These are phyloP conservation scores for Purshia tridentata DNA, from an alignment of 306 rosid species.

Conservation along the genomic window DNA sequence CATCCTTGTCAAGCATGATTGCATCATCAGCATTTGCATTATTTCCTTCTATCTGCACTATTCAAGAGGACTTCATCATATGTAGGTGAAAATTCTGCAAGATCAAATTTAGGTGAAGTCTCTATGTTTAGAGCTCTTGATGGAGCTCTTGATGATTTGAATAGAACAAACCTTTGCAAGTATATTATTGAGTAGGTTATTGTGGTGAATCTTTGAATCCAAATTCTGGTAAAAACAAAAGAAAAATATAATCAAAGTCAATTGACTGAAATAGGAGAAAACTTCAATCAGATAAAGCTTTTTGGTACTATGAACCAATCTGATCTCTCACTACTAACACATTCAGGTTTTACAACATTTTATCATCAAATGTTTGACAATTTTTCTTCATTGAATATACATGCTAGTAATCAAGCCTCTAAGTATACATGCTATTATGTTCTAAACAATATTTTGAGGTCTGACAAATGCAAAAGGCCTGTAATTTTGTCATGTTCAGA, in stretches of 20 bases:
- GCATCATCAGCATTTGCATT: conserved; percentile 83
- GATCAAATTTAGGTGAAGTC: not conserved
- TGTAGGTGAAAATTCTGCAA: conserved; percentile 13
- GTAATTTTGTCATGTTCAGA: not conserved
- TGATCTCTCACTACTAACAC: too few species aligned
- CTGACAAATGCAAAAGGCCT: not conserved
- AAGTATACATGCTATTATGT: too few species aligned
- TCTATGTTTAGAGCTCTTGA: too few species aligned
- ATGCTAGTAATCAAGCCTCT: too few species aligned
- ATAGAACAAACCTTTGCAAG: conserved; percentile 70
- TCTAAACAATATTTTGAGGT: too few species aligned
- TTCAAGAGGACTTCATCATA: conserved; percentile 19
- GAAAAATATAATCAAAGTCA: conserved; percentile 18
- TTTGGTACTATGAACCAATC: not conserved
- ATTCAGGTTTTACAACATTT: too few species aligned
- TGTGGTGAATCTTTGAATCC: conserved; percentile 98
- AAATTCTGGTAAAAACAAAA: conserved; percentile 48
- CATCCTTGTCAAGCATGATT: conserved; percentile 86
- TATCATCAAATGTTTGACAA: too few species aligned
- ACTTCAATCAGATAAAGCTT: conserved; percentile 18
- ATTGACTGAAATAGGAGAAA: conserved; percentile 11
- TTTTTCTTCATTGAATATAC: too few species aligned
- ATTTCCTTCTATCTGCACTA: conserved; percentile 80
- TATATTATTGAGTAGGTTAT: conserved; percentile 81
- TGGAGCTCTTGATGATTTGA: not conserved